Evolutionary conservation across 78 protist species (phyloP).

Genomic region (Dictyostelium brefeldianum): DNA sequence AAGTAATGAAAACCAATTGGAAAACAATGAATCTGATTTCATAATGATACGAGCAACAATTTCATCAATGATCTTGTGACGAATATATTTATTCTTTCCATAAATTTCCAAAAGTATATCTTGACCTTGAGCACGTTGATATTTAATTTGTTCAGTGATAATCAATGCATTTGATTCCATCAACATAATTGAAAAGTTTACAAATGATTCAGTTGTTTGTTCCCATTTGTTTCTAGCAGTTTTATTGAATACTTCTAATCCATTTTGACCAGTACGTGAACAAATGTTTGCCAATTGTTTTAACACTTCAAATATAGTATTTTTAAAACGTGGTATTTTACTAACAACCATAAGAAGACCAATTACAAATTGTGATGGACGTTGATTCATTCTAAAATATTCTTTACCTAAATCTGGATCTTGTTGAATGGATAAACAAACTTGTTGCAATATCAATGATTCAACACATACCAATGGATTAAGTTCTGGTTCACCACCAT

Average conservation of each 20-base stretch:
- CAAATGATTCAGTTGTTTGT: slow-evolving; percentile 6
- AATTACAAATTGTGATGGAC: slow-evolving; percentile 11
- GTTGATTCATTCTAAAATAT: slow-evolving; percentile 23
- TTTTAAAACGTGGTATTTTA: slow-evolving; percentile 42
- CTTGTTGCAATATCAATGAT: neutral
- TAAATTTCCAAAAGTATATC: slow-evolving; percentile 26
- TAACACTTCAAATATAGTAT: neutral
- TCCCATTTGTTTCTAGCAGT: slow-evolving; percentile 12
- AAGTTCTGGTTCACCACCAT: neutral
- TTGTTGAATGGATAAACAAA: neutral
- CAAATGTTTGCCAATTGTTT: neutral
- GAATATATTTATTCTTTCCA: neutral
- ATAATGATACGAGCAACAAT: slow-evolving; percentile 35
- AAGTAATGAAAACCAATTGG: slow-evolving; percentile 37
- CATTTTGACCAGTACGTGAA: neutral
- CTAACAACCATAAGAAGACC: slow-evolving; percentile 7
- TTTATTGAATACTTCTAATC: neutral
- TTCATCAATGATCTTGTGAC: slow-evolving; percentile 45
- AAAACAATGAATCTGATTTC: slow-evolving; percentile 22
- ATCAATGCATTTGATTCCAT: slow-evolving; percentile 42
- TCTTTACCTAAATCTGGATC: slow-evolving; percentile 64
- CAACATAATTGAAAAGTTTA: slow-evolving; percentile 29
- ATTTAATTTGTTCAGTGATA: slow-evolving; percentile 22
- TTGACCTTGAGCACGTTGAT: slow-evolving; percentile 32
- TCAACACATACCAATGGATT: neutral